Conservation (phyloP, 768 basidiomycete species). For the Favolaschia claudopus region DNA sequence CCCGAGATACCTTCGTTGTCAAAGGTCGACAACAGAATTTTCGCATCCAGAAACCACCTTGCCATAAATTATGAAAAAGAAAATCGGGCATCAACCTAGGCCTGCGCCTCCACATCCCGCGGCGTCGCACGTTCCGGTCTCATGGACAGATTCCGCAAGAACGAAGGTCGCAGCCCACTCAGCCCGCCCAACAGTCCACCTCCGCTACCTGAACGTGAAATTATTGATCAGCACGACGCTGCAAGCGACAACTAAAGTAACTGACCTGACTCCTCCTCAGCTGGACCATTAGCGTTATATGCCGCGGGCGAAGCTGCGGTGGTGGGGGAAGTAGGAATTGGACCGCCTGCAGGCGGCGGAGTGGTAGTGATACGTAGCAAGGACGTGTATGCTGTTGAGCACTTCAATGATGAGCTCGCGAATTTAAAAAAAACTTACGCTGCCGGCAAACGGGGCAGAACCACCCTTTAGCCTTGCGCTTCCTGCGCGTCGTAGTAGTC, state of each 20-base stretch:
- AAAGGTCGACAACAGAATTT: not conserved
- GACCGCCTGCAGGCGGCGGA: conserved; percentile 51
- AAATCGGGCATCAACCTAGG: too few relatives aligned
- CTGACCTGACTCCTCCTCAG: conserved; percentile 3
- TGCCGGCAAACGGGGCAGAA: conserved; percentile 96
- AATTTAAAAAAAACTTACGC: conserved; percentile 68
- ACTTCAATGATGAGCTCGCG: too few relatives aligned
- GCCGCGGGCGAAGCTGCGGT: conserved; percentile 28
- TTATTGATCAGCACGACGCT: not conserved
- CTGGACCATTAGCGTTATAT: conserved; percentile 3
- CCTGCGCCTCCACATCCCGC: conserved; percentile 25
- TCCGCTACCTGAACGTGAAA: conserved; percentile 2
- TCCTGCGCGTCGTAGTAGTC: conserved; percentile 64
- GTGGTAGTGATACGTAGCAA: conserved; percentile 82
- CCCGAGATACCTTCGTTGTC: too few relatives aligned
- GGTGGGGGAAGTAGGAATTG: not conserved
- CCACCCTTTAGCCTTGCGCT: conserved; percentile 96
- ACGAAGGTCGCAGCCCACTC: conserved; percentile 36
- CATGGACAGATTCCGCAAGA: conserved; percentile 37
- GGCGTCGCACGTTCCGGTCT: conserved; percentile 10
- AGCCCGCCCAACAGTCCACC: conserved; percentile 32
- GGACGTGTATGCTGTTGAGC: conserved; percentile 79
- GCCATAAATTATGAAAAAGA: too few relatives aligned
- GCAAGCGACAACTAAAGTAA: not conserved
- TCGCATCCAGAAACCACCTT: not conserved